Evolutionary conservation across 495 filamentous ascomycete species (phyloP).

Genomic region (Alectoria sarmentosa): DNA sequence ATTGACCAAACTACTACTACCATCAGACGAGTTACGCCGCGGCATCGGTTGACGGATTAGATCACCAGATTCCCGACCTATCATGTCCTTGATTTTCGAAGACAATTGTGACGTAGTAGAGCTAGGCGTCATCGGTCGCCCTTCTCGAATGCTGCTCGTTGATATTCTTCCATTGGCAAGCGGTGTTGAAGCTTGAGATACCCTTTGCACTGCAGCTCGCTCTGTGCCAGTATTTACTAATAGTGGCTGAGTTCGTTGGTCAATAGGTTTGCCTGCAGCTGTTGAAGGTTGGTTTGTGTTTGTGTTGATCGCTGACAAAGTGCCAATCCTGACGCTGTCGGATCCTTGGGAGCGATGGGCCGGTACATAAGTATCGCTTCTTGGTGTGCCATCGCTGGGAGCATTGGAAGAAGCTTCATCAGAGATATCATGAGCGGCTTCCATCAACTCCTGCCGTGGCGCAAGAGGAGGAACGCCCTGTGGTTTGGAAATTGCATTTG

Average conservation of each 20-base stretch:
- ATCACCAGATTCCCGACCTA: conserved; percentile 40
- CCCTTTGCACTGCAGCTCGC: conserved; percentile 46
- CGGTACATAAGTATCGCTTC: neutral
- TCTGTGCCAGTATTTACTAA: conserved; percentile 28
- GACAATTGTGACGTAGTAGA: conserved; percentile 49
- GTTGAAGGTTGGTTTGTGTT: conserved; percentile 1
- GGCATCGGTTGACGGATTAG: conserved; percentile 31
- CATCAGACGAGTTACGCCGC: conserved; percentile 44
- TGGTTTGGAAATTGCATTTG: neutral
- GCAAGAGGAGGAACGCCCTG: conserved; percentile 31
- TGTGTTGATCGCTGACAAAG: neutral
- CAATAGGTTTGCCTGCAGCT: conserved; percentile 5
- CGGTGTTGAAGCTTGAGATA: conserved; percentile 35
- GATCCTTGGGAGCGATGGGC: conserved; percentile 8
- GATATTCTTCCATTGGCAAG: conserved; percentile 34
- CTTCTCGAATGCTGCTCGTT: conserved; percentile 41
- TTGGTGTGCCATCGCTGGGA: conserved; percentile 16
- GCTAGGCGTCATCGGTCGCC: conserved; percentile 47
- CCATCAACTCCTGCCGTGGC: conserved; percentile 33
- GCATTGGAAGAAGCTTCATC: conserved; percentile 29
- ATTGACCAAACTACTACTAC: conserved; percentile 30
- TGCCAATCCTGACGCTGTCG: neutral
- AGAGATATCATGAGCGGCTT: conserved; percentile 30
- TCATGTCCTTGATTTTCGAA: conserved; percentile 46
- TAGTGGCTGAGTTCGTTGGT: conserved; percentile 18